Evolutionary conservation across 257 asterid genomes (phyloP).

Genomic region (Solanum gracilifrons): DNA sequence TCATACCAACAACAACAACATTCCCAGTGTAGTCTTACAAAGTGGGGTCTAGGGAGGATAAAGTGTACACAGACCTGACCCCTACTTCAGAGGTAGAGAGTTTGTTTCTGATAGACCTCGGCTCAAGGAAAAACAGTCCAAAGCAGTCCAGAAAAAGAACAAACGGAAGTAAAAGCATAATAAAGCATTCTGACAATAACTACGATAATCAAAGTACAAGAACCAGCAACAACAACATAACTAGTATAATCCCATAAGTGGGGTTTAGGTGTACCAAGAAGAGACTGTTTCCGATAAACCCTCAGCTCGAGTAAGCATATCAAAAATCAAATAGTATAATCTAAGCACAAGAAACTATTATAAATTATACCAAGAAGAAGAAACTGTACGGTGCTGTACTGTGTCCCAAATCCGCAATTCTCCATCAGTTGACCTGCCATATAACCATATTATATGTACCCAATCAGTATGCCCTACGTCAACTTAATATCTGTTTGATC

Average conservation of each 20-base stretch:
- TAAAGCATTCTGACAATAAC: neutral
- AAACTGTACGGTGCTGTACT: conserved; percentile 58
- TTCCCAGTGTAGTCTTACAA: neutral
- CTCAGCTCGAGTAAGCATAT: neutral
- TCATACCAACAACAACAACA: conserved; percentile 17
- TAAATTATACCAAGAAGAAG: conserved; percentile 53
- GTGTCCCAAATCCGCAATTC: conserved; percentile 85
- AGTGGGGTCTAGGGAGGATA: neutral
- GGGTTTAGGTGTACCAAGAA: neutral
- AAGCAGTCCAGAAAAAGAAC: neutral
- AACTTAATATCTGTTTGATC: neutral
- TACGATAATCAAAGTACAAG: neutral
- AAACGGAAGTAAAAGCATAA: neutral
- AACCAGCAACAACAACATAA: neutral
- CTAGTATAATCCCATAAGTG: neutral
- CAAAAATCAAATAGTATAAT: neutral
- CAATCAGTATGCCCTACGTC: neutral
- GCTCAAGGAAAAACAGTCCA: neutral
- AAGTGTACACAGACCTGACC: neutral
- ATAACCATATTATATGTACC: neutral
- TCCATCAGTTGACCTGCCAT: conserved; percentile 63
- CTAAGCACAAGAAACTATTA: neutral
- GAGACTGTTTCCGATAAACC: neutral
- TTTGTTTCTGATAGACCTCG: neutral
- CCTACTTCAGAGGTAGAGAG: neutral